Conservation (phyloP, 805 yeast genomes). For the Candida yuanshanica region DNA sequence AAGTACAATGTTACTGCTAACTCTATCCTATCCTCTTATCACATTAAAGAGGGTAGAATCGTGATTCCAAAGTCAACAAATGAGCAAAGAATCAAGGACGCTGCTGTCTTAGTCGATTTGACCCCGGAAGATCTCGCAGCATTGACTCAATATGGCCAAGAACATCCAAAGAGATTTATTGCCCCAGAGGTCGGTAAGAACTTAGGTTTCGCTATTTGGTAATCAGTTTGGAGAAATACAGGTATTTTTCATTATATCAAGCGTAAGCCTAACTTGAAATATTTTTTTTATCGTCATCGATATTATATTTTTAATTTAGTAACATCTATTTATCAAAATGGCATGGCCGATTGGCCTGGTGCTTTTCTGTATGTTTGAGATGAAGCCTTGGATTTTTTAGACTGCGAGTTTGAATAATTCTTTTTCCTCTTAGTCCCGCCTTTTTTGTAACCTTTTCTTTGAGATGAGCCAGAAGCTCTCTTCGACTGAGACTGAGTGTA, state of each 20-base stretch:
- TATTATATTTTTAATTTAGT: no score
- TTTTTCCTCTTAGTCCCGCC: background rate
- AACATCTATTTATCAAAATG: background rate
- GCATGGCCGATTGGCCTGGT: background rate
- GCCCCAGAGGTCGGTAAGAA: conserved; percentile 11
- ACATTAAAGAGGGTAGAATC: conserved; percentile 53
- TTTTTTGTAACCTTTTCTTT: background rate
- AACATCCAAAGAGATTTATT: conserved; percentile 27
- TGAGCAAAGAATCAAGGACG: conserved; percentile 46
- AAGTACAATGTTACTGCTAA: conserved; percentile 49
- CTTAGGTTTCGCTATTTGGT: conserved; percentile 10
- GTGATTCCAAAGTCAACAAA: conserved; percentile 68
- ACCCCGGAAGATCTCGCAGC: conserved; percentile 33
- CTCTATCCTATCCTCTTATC: conserved; percentile 58
- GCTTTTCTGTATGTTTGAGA: background rate
- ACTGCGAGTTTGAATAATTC: background rate
- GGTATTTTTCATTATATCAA: no score
- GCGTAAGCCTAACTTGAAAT: no score
- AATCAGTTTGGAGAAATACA: no score
- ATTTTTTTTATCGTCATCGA: no score
- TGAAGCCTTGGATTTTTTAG: background rate
- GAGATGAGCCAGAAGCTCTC: background rate
- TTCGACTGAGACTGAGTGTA: background rate
- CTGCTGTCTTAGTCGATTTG: conserved; percentile 30
- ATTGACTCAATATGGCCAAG: conserved; percentile 27